phyloP scores from a whole-genome alignment of 345 rosid species.

The Eucalyptus albens region DNA sequence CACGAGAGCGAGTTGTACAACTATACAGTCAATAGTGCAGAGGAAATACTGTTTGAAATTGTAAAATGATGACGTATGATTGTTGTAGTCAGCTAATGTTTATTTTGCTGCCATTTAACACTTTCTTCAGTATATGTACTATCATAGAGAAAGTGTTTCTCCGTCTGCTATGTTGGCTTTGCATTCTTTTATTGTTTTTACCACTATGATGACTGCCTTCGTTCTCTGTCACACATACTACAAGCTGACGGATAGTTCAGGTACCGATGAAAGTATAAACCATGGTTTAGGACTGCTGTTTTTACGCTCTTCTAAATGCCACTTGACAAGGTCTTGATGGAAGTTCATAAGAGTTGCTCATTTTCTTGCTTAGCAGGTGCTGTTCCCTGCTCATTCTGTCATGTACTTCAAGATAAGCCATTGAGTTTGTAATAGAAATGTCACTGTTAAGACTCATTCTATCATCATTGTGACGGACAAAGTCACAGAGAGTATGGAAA shows the following conservation, averaged over 20 bases:
- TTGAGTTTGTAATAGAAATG: not conserved
- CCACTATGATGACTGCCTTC: not conserved
- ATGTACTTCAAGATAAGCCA: not conserved
- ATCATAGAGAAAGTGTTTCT: not conserved
- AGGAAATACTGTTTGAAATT: not conserved
- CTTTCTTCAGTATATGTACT: not conserved
- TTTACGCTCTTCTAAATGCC: not conserved
- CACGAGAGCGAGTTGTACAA: not conserved
- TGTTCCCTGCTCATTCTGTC: not conserved
- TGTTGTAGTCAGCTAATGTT: not conserved
- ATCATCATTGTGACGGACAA: not conserved
- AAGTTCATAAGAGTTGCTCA: not conserved
- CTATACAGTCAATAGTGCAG: not conserved
- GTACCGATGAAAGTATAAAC: not conserved
- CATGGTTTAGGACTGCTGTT: not conserved
- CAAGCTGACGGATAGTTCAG: not conserved
- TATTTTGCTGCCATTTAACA: not conserved
- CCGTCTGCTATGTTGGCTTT: not conserved
- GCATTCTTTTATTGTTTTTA: not conserved
- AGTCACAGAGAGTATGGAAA: not conserved
- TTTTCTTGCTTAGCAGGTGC: not conserved
- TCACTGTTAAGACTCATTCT: not conserved
- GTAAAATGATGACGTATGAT: not conserved
- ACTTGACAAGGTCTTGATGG: not conserved
- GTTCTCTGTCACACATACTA: not conserved